phyloP scores from a whole-genome alignment of 2,329 filamentous ascomycete species.

The Cercospora sp. region DNA sequence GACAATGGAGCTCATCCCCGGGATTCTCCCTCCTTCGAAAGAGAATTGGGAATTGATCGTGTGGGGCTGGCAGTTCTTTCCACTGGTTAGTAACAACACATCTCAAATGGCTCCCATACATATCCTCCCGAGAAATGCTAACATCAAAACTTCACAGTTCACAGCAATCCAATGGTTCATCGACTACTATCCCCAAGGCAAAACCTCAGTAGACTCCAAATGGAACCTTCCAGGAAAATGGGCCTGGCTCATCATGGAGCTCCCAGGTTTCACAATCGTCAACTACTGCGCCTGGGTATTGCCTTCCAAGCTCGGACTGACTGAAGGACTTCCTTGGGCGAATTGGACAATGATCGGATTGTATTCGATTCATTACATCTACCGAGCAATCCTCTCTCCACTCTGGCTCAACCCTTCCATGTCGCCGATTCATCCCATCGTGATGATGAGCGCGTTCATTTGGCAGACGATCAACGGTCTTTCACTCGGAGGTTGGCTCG shows the following conservation, averaged over 20 bases:
- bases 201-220: constrained; percentile 73
- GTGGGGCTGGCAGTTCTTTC: constrained; percentile 53
- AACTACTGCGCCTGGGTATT: constrained; percentile 76
- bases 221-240: constrained; percentile 87
- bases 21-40: constrained; percentile 51
- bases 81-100: constrained; percentile 43
- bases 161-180: constrained; percentile 72
- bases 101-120: neutral
- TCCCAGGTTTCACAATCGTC: constrained; percentile 72
- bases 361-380: constrained; percentile 81
- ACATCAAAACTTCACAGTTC: constrained; percentile 54
- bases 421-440: constrained; percentile 76
- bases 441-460: constrained; percentile 63
- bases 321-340: constrained; percentile 64
- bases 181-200: constrained; percentile 89
- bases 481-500: constrained; percentile 77
- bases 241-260: constrained; percentile 88
- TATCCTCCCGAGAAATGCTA: neutral
- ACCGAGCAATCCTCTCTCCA: constrained; percentile 82
- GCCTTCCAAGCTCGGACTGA: constrained; percentile 58
- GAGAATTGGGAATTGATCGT: constrained; percentile 53
- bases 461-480: constrained; percentile 84
- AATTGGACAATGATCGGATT: constrained; percentile 74
- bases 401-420: constrained; percentile 82
- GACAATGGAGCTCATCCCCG: constrained; percentile 42